Percentiles rank a stretch among this genome's conserved stretches.
Conservation (phyloP, 306 rosid species). For the Hylodesmum podocarpum region DNA sequence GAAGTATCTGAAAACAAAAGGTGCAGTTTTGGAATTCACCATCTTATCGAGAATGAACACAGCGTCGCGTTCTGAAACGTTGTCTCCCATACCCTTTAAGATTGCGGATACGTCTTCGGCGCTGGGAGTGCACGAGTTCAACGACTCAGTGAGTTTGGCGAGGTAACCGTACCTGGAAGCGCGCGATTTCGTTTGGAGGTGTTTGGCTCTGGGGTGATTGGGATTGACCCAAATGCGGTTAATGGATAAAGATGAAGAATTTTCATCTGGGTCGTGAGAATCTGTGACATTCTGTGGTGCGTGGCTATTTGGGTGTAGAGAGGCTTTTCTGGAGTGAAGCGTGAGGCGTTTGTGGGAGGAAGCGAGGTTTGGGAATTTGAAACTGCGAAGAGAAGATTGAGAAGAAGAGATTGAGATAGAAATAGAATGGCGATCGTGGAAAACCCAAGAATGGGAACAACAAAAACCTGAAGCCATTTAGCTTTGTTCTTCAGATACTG, state of each 20-base stretch:
- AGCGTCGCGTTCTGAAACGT: constrained; percentile 62
- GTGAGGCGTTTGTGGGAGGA: constrained; percentile 27
- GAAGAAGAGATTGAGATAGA: constrained; percentile 17
- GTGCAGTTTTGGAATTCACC: constrained; percentile 55
- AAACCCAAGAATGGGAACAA: not conserved
- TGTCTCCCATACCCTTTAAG: constrained; percentile 44
- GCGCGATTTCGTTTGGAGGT: constrained; percentile 46
- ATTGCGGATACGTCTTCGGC: constrained; percentile 44
- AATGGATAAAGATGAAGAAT: constrained; percentile 43
- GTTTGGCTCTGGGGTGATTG: constrained; percentile 58
- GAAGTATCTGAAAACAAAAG: constrained; percentile 53
- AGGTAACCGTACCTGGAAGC: constrained; percentile 50
- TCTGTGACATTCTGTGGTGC: constrained; percentile 41
- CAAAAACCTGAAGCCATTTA: not conserved
- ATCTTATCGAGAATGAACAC: constrained; percentile 64
- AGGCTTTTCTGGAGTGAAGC: constrained; percentile 30
- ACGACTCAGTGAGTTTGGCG: constrained; percentile 45
- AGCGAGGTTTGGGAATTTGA: not conserved
- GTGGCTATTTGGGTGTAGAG: not conserved
- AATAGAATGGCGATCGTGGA: not conserved
- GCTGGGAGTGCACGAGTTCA: constrained; percentile 51
- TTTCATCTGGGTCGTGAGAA: constrained; percentile 32
- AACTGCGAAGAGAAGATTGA: constrained; percentile 5
- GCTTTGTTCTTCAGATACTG: not conserved
- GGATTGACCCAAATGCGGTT: constrained; percentile 77